These are phyloP conservation scores for Ashbya aceris DNA, from an alignment of 1,139 yeast genomes.

Conservation along the genomic window DNA sequence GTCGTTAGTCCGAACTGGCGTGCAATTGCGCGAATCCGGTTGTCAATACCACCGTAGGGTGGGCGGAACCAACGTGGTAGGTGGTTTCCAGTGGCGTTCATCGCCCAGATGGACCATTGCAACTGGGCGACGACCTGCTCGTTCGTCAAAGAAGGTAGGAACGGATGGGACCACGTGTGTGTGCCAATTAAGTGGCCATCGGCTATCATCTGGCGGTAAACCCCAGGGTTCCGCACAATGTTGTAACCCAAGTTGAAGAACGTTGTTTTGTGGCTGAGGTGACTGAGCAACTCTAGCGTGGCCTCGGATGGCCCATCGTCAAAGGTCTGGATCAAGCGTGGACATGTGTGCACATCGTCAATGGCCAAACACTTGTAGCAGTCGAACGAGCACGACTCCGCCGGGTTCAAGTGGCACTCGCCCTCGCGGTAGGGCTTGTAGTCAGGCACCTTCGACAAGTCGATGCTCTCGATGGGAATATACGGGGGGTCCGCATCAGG, in stretches of 20 bases:
- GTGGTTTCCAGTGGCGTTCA: constrained; percentile 87
- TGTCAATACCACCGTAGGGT: constrained; percentile 91
- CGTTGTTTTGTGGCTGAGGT: constrained; percentile 50
- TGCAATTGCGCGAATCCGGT: constrained; percentile 69
- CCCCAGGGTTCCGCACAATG: constrained; percentile 65
- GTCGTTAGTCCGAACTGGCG: constrained; percentile 81
- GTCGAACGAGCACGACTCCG: constrained; percentile 70
- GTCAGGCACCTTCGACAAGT: constrained; percentile 42
- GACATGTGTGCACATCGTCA: constrained; percentile 73
- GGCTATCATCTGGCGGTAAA: constrained; percentile 47
- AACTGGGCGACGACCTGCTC: constrained; percentile 81
- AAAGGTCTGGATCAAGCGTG: constrained; percentile 71
- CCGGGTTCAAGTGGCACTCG: constrained; percentile 41
- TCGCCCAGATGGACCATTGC: constrained; percentile 96
- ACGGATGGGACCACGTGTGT: constrained; percentile 91
- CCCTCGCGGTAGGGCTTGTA: constrained; percentile 49
- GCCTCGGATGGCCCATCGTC: constrained; percentile 89
- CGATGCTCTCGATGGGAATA: constrained; percentile 65
- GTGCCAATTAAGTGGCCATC: constrained; percentile 76
- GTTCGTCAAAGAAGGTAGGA: constrained; percentile 65
- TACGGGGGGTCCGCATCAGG: constrained; percentile 83
- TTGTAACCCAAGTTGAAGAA: constrained; percentile 82
- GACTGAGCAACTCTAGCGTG: constrained; percentile 50
- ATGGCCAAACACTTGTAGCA: constrained; percentile 70
- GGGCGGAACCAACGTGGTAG: constrained; percentile 94